phyloP scores from a whole-genome alignment of 305 asterid species.

The Andrographis paniculata region DNA sequence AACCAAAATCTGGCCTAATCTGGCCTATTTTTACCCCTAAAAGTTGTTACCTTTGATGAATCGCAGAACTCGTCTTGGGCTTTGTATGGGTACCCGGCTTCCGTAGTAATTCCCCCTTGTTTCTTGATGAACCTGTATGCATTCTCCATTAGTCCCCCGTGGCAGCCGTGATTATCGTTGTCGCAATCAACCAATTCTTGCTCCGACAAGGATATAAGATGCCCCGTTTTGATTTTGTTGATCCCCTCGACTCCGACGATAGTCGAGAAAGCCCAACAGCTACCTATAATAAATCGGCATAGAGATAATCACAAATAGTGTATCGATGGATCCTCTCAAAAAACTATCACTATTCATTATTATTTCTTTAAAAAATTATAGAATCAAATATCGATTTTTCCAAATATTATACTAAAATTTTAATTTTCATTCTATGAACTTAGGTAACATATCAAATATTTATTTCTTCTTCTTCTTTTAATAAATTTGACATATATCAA shows the following conservation, averaged over 20 bases:
- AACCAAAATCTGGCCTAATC: no score
- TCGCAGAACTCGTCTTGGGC: conserved; percentile 57
- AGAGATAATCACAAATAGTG: no score
- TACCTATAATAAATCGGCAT: conserved; percentile 33
- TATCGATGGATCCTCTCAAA: no score
- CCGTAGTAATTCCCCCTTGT: conserved; percentile 69
- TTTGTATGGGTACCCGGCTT: conserved; percentile 50
- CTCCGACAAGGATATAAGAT: conserved; percentile 65
- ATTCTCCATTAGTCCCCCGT: conserved; percentile 80
- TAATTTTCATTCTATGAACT: no score
- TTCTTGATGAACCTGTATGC: conserved; percentile 65
- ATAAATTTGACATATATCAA: no score
- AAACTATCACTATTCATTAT: no score
- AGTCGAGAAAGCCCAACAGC: conserved; percentile 93
- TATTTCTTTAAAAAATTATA: no score
- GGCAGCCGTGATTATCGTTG: conserved; percentile 64
- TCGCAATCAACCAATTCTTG: conserved; percentile 91
- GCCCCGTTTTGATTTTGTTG: conserved; percentile 58
- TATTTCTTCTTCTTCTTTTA: no score
- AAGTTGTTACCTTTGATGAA: conserved; percentile 39
- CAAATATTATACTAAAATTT: no score
- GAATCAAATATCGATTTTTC: no score
- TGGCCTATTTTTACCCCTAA: background rate
- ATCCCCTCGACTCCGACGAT: conserved; percentile 90
- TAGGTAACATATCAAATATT: no score